These are phyloP conservation scores for Phytopythium cucurbitacearum DNA, from an alignment of 352 stramenopile species.

Conservation along the genomic window DNA sequence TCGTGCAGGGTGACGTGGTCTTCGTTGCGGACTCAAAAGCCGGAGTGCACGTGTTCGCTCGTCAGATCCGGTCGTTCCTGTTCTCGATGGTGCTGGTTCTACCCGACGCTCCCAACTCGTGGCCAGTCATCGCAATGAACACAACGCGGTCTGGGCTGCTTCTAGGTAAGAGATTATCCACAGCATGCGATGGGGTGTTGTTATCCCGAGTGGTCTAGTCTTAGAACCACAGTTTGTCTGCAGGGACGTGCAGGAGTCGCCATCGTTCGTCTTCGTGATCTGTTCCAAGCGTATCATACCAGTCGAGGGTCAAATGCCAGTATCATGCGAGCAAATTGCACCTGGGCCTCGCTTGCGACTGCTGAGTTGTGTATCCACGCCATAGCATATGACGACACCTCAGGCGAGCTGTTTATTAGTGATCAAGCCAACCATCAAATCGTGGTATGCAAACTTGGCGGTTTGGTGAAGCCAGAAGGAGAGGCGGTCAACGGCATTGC, in stretches of 20 bases:
- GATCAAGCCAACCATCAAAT: slow-evolving; percentile 51
- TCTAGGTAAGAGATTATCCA: slow-evolving; percentile 8
- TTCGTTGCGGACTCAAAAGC: slow-evolving; percentile 28
- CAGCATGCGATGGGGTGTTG: background rate
- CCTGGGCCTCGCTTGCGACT: background rate
- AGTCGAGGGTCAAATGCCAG: too few relatives aligned
- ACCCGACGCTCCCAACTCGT: too few relatives aligned
- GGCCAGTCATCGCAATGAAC: background rate
- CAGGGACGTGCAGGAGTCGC: slow-evolving; percentile 19
- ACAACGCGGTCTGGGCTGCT: slow-evolving; percentile 12
- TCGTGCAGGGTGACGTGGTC: slow-evolving; percentile 24
- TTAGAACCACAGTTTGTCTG: slow-evolving; percentile 21
- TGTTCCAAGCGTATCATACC: slow-evolving; percentile 28
- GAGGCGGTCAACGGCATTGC: background rate
- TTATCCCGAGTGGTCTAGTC: background rate
- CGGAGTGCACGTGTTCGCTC: slow-evolving; percentile 26
- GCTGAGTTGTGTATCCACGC: background rate
- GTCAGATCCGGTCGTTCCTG: slow-evolving; percentile 17
- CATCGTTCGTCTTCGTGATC: slow-evolving; percentile 22
- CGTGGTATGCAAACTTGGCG: slow-evolving; percentile 28
- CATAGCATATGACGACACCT: slow-evolving; percentile 45
- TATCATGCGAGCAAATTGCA: too few relatives aligned
- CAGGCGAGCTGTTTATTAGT: slow-evolving; percentile 58
- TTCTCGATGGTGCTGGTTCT: slow-evolving; percentile 8
- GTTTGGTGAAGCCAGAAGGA: background rate